Evolutionary conservation across 2,329 filamentous ascomycete species (phyloP).

Genomic region (Erysiphe pulchra): DNA sequence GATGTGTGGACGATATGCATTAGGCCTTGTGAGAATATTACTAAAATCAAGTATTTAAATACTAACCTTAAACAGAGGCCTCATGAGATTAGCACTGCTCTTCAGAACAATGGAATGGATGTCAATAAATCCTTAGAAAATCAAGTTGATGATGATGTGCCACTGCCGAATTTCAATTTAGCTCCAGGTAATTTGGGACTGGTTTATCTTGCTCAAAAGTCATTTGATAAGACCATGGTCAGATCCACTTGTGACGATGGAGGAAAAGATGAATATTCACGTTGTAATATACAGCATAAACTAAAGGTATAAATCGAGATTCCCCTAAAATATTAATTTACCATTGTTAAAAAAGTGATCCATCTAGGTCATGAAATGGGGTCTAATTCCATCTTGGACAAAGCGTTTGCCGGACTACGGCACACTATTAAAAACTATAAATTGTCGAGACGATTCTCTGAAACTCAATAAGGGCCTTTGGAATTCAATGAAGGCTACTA

Average conservation of each 20-base stretch:
- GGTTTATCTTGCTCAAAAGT: constrained; percentile 54
- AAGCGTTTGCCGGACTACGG: constrained; percentile 57
- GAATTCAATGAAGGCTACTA: constrained; percentile 70
- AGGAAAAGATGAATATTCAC: neutral
- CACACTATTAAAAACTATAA: constrained; percentile 68
- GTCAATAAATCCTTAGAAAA: constrained; percentile 49
- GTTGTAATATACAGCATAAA: neutral
- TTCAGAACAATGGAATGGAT: constrained; percentile 49
- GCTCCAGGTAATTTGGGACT: constrained; percentile 67
- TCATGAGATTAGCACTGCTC: constrained; percentile 45
- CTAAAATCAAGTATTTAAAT: neutral
- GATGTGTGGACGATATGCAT: constrained; percentile 14
- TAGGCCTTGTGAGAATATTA: constrained; percentile 8
- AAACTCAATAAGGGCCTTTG: constrained; percentile 59
- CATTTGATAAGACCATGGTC: neutral
- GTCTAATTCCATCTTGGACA: constrained; percentile 79
- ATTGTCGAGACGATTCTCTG: constrained; percentile 78
- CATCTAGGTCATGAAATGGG: constrained; percentile 71
- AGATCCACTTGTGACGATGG: constrained; percentile 23
- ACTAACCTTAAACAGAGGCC: constrained; percentile 29
- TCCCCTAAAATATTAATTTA: constrained; percentile 5
- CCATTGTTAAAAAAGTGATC: neutral
- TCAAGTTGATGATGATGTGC: constrained; percentile 25
- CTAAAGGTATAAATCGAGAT: neutral
- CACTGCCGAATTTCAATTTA: constrained; percentile 71